Evolutionary conservation across 768 basidiomycete genomes (phyloP).

Genomic region (Mycena rebaudengoi): DNA sequence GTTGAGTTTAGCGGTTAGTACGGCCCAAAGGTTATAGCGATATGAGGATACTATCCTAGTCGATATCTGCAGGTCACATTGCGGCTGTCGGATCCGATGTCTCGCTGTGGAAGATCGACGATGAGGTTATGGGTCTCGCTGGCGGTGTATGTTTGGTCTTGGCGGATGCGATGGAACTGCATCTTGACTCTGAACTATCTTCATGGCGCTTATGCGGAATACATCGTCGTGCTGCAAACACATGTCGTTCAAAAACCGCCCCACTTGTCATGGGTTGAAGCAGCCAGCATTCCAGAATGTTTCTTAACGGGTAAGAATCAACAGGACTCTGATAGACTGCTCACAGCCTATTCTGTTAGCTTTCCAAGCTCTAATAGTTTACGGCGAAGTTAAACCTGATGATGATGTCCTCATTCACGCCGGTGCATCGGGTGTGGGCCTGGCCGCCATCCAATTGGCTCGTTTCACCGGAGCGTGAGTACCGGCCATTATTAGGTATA

Average conservation of each 20-base stretch:
- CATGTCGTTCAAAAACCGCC: constrained; percentile 79
- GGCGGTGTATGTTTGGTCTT: constrained; percentile 55
- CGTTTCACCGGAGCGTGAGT: constrained; percentile 76
- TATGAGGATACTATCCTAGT: too few relatives aligned
- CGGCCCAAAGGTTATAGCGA: too few relatives aligned
- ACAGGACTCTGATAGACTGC: too few relatives aligned
- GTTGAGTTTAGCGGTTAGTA: constrained; percentile 69
- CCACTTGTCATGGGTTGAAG: constrained; percentile 81
- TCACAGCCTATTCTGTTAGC: too few relatives aligned
- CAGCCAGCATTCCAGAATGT: constrained; percentile 87
- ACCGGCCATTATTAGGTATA: constrained; percentile 1
- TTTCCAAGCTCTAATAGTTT: constrained; percentile 61
- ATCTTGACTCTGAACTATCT: background rate
- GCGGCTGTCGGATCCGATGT: constrained; percentile 48
- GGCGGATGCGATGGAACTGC: background rate
- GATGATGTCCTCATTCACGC: constrained; percentile 89
- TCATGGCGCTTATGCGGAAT: constrained; percentile 92
- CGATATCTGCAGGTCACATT: too few relatives aligned
- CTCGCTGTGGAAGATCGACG: constrained; percentile 51
- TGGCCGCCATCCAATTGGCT: constrained; percentile 89
- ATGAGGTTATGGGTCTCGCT: constrained; percentile 67
- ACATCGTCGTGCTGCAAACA: constrained; percentile 68
- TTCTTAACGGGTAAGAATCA: constrained; percentile 89
- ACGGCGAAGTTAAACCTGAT: constrained; percentile 71
- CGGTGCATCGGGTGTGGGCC: constrained; percentile 88